A percentile compares a stretch with the other conserved stretches of the same genome.
Evolutionary conservation across 345 rosid genomes (phyloP).

Genomic region (Rhodomyrtus tomentosa): DNA sequence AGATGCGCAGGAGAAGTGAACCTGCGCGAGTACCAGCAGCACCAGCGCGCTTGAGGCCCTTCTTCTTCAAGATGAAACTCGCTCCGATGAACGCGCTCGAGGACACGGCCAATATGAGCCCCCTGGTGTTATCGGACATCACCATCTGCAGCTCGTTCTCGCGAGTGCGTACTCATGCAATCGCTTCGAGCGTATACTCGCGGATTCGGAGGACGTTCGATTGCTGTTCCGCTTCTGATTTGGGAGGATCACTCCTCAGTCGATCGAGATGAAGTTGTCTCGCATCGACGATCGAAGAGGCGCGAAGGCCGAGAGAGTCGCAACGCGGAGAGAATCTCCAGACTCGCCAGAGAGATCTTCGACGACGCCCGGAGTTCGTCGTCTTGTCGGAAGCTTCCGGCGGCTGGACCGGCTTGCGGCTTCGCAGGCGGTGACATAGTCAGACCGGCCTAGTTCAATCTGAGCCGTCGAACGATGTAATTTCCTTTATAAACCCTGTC

Average conservation of each 20-base stretch:
- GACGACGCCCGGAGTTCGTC: slow-evolving; percentile 5
- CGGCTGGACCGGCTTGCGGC: not conserved
- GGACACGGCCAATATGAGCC: slow-evolving; percentile 58
- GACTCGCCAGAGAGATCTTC: not conserved
- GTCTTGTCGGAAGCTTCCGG: slow-evolving; percentile 21
- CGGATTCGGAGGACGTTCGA: not conserved
- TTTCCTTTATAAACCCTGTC: too few relatives aligned
- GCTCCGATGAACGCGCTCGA: slow-evolving; percentile 76
- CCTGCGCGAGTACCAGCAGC: slow-evolving; percentile 77
- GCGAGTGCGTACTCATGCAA: not conserved
- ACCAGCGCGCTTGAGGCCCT: slow-evolving; percentile 89
- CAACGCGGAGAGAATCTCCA: not conserved
- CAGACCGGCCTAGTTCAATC: not conserved
- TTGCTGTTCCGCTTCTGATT: too few relatives aligned
- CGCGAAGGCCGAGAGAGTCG: not conserved
- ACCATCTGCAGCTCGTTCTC: slow-evolving; percentile 6
- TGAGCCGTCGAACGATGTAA: not conserved
- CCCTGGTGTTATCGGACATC: slow-evolving; percentile 61
- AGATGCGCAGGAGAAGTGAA: not conserved
- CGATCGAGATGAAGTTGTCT: not conserved
- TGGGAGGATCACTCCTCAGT: not conserved
- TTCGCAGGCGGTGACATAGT: not conserved
- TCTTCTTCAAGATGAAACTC: slow-evolving; percentile 94
- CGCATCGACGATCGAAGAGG: not conserved
- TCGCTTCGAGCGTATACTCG: not conserved